Base-by-base conservation (phyloP, 2,329 filamentous ascomycete genomes). In the Trichoderma aggressivum region DNA sequence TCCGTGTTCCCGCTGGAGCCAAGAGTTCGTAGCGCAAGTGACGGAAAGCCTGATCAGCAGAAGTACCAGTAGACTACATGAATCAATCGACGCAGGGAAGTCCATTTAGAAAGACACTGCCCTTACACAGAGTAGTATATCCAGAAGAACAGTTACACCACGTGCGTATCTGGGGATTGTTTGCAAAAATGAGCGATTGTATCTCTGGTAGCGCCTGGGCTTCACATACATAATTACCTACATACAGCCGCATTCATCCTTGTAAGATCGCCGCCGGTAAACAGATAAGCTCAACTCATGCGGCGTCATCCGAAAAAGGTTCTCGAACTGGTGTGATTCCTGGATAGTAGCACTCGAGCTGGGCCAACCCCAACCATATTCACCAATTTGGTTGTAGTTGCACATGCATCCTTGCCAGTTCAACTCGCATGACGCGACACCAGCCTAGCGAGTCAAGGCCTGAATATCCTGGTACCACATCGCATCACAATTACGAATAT, bases 1-100 rank as follows among this genome's bases (percentile, higher is more conserved):
- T 81, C 86, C 43, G 84, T 88, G 0, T 87, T 90, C 67, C 88
- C 88, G 0, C 79, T 89, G 2, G 86, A 90, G 75, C 86, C 87
- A 47, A 63, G 34, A 8, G 58, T 71, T 43, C 70, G 70, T 6
- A 68, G 62, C 26, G 58, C 64, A 26, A 64, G 63, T 16, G 56
- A 63, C 21, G 61, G 59, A 7, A 64, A 47, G n/a, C 24, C 68
- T 28, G 18, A 34, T 12, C 56, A 53, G 24, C 11, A 11, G 6
- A 70, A 70, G 24, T 43, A 26, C 7, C 14, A 64, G 68, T 63
- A 64, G 28, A 68, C 47, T 53, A 24, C 21, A 12, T 53, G 21
- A 24, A 53, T 21, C 34, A 7, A 56, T 30, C 3, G 4, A 43
- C 26, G 8, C n/a, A 18, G 36, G 26, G 21, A 26, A 3, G 16